These are phyloP conservation scores for Catharanthus roseus DNA, from an alignment of 257 asterid genomes.

Conservation along the genomic window DNA sequence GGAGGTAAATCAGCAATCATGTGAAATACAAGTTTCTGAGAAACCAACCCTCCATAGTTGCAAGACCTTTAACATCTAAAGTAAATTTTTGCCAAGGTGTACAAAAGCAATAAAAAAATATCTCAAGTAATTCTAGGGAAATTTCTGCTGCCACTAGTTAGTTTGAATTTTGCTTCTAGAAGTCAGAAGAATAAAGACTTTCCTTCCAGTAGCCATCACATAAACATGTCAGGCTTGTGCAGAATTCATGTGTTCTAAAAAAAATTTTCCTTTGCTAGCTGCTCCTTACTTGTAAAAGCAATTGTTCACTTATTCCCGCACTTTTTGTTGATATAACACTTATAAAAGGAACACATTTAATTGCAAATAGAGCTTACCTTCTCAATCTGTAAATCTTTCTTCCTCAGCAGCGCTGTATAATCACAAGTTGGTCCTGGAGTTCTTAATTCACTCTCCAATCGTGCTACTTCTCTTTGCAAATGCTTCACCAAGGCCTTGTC, in stretches of 20 bases:
- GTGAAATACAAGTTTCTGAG: not conserved
- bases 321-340: too few relatives aligned
- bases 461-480: slow-evolving; percentile 92
- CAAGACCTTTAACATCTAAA: not conserved
- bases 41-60: not conserved
- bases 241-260: not conserved
- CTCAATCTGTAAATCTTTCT: slow-evolving; percentile 84
- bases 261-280: too few relatives aligned
- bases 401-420: slow-evolving; percentile 60
- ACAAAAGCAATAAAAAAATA: not conserved
- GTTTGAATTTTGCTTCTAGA: not conserved
- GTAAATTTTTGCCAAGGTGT: not conserved
- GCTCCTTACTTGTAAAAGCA: too few relatives aligned
- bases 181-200: not conserved
- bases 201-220: not conserved
- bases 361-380: slow-evolving; percentile 46
- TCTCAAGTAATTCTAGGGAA: not conserved
- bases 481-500: slow-evolving; percentile 99
- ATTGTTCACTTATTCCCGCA: too few relatives aligned
- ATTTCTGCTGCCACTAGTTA: not conserved
- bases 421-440: slow-evolving; percentile 71
- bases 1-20: slow-evolving; percentile 4
- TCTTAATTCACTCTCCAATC: slow-evolving; percentile 87
- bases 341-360: not conserved
- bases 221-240: not conserved